Conservation (phyloP, 495 filamentous ascomycete species). For the Astrothelium subdiscretum region DNA sequence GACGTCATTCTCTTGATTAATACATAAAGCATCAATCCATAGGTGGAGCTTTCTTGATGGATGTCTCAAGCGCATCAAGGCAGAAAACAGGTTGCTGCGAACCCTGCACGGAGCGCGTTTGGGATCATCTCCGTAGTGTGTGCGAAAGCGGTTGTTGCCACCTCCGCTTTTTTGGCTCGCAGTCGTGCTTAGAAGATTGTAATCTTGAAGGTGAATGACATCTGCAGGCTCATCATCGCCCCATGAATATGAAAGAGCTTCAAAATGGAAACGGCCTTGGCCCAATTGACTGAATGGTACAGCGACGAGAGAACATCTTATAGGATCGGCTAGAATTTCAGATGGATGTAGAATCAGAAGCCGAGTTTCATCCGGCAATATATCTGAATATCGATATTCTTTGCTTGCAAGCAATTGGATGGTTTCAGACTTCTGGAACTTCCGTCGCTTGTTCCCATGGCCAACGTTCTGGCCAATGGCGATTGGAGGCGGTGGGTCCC, state of each 20-base stretch:
- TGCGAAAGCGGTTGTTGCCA: neutral
- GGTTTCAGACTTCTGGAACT: neutral
- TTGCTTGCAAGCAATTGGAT: neutral
- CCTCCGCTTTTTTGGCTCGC: neutral
- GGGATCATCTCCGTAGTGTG: neutral
- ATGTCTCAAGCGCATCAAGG: neutral
- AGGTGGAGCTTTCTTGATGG: slow-evolving; percentile 2
- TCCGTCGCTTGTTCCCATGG: neutral
- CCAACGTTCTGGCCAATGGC: neutral
- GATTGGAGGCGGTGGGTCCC: neutral
- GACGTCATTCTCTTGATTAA: slow-evolving; percentile 17
- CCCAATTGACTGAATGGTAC: neutral
- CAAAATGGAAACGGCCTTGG: neutral
- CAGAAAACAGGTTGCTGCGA: neutral
- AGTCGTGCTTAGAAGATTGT: neutral
- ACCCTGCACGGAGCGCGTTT: neutral
- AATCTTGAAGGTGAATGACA: neutral
- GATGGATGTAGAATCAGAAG: neutral
- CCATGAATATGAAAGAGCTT: neutral
- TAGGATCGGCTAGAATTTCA: neutral
- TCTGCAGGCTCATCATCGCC: neutral
- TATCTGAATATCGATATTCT: neutral
- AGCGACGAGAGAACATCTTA: neutral
- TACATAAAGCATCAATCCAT: slow-evolving; percentile 27
- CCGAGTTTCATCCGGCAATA: neutral